Evolutionary conservation across 2,329 filamentous ascomycete species (phyloP), one percentile per base, ranked within the genome.

Genomic region (Volutella citrinella): DNA sequence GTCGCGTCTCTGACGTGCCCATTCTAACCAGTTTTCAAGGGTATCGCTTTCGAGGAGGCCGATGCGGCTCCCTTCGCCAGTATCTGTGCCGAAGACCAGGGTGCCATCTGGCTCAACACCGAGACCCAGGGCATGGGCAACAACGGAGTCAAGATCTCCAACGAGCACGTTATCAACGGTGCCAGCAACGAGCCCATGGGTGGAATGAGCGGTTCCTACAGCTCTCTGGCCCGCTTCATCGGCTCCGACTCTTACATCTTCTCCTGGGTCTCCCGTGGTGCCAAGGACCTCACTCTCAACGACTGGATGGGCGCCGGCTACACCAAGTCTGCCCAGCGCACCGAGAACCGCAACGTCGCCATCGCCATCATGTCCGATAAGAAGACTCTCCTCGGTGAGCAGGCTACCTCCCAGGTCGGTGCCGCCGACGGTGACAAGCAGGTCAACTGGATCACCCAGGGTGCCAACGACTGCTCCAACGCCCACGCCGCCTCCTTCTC

Each of bases 21-120:
- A n/a, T n/a, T n/a, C n/a, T n/a, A n/a, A n/a, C n/a, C n/a, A n/a
- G n/a, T n/a, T n/a, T n/a, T n/a, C n/a, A n/a, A n/a, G n/a, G 78
- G 78, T 36, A 81, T 82, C 35, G 76, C 75, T 6, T 71, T 82
- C 34, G 78, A 80, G 52, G 74, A 70, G 13, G 75, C 77, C 14
- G 75, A 78, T 30, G 69, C 64, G 11, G 62, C 70, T 13, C 78
- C 78, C 5, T 81, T 76, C 40, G 74, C 76, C 15, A 73, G 67
- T 32, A 62, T 80, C 38, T 80, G 76, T 46, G 70, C 77, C 13
- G 76, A 80, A 46, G 78, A 81, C 43, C 76, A 81, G 52, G 78
- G 77, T 15, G 72, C 69, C 25, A 77, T 82, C 57, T 81, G 77
- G 77, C 63, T 81, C 30, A 82, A 82, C 63, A 80, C 76, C 15